Conservation (phyloP, 2,329 filamentous ascomycete genomes). For the Grosmannia clavigera region DNA sequence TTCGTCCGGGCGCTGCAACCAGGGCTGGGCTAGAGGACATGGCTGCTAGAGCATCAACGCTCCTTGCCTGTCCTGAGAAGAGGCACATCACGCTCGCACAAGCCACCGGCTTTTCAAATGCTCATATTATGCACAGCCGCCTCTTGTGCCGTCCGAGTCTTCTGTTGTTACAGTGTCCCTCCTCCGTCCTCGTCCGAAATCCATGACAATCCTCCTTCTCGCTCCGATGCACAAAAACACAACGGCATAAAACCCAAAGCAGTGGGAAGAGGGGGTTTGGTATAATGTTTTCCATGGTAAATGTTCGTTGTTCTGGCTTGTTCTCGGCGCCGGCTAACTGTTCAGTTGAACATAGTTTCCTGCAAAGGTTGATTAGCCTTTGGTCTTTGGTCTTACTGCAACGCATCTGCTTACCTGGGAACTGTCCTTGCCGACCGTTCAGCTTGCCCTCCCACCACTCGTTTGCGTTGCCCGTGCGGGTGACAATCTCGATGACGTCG, state of each 20-base stretch:
- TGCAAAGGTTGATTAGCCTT: slow-evolving; percentile 11
- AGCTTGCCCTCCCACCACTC: slow-evolving; percentile 93
- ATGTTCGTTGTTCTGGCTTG: not conserved
- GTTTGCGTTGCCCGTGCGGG: slow-evolving; percentile 76
- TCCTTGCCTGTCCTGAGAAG: too few species aligned
- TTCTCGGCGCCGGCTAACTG: slow-evolving; percentile 9
- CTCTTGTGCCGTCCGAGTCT: too few species aligned
- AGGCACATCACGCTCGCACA: too few species aligned
- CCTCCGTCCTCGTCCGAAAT: too few species aligned
- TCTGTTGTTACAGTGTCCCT: too few species aligned
- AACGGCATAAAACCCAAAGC: not conserved
- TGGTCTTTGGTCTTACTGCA: not conserved
- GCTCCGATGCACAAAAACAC: not conserved
- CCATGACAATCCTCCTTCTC: too few species aligned
- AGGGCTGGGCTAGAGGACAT: too few species aligned
- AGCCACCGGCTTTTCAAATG: too few species aligned
- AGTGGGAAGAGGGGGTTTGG: not conserved
- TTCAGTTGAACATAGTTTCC: slow-evolving; percentile 35
- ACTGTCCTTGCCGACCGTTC: slow-evolving; percentile 73
- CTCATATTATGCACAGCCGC: not conserved
- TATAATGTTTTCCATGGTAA: not conserved
- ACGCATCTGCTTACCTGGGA: slow-evolving; percentile 62
- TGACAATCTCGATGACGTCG: slow-evolving; percentile 80
- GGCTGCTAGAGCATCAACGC: too few species aligned
- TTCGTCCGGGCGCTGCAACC: too few species aligned